Base-by-base conservation (phyloP, 129 eudicot genomes). In the Pittosporum tobira region DNA sequence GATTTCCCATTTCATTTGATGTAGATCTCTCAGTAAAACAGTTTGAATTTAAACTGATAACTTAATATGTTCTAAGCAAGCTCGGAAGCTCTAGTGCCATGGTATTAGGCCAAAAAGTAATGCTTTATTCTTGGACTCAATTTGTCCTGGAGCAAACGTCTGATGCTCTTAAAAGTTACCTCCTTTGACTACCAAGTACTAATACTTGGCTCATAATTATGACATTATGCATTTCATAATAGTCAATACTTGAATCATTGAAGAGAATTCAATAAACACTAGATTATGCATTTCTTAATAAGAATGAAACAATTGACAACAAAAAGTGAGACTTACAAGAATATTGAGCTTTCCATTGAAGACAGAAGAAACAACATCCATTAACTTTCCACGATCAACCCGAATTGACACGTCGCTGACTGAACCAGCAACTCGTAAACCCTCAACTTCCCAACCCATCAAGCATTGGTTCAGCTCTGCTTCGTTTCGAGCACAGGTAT, bases 401-500 rank as follows among this genome's bases (percentile, higher is more conserved):
- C 43, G 53, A 44, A 64, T 67, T 19, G 95, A 78, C 44, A 81
- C 80, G 47, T 85, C 86, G 67, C 84, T 81, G 27, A 85, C 81
- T 10, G 89, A 85, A 22, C 84, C 95, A 67, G 70, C 60, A 23
- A 85, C 79, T 38, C 44, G 24, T 19, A 81, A 70, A 13, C 83
- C 89, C 49, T 81, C 73, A 42, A 75, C 73, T 57, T 62, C 51
- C 95, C 95, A 85, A 57, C 49, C 70, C 53, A 59, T 28, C 62
- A 85, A 65, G 63, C 86, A 81, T 31, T 26, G 67, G 6, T 68
- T 66, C 18, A 85, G 72, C 68, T 85, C 79, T 0, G 59, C 61
- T 53, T 75, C 70, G 29, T 81, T 85, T 51, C 95, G 72, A 45
- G 95, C 84, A 75, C 95, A 81, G 0, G 95, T 81, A 66, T 85